A percentile compares a stretch with the other conserved stretches of the same genome.
These are phyloP conservation scores for Rhinocladiella similis DNA, from an alignment of 2,329 filamentous ascomycete genomes.

Conservation along the genomic window DNA sequence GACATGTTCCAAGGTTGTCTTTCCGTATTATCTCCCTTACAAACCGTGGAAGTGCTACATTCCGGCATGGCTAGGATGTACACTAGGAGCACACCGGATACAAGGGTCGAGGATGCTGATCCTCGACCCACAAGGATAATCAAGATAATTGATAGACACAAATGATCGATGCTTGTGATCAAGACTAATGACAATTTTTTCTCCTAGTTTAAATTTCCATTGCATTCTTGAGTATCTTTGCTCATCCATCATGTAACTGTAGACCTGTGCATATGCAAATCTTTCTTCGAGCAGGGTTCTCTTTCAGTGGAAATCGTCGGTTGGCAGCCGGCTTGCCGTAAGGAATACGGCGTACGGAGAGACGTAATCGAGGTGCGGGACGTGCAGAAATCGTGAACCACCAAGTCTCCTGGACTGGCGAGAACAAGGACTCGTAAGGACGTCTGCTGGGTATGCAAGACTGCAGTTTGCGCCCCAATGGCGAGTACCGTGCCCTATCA, in stretches of 20 bases:
- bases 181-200: neutral
- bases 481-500: too few relatives aligned
- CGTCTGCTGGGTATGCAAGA: too few relatives aligned
- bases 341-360: neutral
- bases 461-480: too few relatives aligned
- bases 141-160: neutral
- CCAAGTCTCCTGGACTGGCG: neutral
- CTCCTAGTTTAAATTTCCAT: neutral
- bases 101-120: slow-evolving; percentile 5
- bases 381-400: neutral
- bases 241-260: neutral
- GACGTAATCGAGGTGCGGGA: neutral
- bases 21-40: neutral
- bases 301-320: neutral
- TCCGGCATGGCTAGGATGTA: slow-evolving; percentile 9
- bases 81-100: too few relatives aligned
- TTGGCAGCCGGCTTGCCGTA: neutral
- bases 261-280: neutral
- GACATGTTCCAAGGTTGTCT: neutral
- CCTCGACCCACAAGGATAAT: slow-evolving; percentile 3
- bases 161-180: neutral
- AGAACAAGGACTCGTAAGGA: neutral
- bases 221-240: neutral
- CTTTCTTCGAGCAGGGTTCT: neutral
- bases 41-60: neutral